These are phyloP conservation scores for Barnettozyma sucrosica DNA, from an alignment of 805 yeast species.

Conservation along the genomic window DNA sequence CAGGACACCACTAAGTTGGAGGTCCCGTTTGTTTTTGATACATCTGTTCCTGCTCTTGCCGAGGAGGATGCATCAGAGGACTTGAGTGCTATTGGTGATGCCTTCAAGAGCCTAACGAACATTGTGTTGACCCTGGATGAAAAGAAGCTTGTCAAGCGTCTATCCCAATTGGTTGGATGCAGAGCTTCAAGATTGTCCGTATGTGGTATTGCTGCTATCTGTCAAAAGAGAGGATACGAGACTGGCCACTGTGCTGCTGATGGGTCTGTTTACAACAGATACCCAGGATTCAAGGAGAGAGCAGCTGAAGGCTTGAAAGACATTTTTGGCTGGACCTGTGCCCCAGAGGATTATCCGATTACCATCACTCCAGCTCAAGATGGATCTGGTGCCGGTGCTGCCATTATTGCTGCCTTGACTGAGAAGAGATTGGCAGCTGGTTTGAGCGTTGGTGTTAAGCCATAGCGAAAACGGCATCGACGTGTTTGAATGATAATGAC, in stretches of 20 bases:
- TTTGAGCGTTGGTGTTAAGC: constrained; percentile 50
- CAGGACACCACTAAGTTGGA: constrained; percentile 64
- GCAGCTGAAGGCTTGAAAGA: constrained; percentile 86
- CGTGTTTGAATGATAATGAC: not conserved
- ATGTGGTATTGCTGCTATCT: constrained; percentile 93
- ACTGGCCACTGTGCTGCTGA: constrained; percentile 92
- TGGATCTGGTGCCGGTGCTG: constrained; percentile 98
- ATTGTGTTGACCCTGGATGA: constrained; percentile 69
- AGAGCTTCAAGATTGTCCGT: constrained; percentile 90
- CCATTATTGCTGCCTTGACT: constrained; percentile 93
- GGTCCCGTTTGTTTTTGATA: constrained; percentile 71
- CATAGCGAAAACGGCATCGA: not conserved
- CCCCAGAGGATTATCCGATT: constrained; percentile 61
- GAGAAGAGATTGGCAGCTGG: constrained; percentile 71
- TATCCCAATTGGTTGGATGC: constrained; percentile 84
- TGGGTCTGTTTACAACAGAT: constrained; percentile 91
- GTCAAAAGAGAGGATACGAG: constrained; percentile 73
- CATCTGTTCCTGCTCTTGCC: constrained; percentile 79
- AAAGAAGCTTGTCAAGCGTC: constrained; percentile 72
- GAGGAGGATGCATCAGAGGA: constrained; percentile 88
- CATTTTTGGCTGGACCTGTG: constrained; percentile 72
- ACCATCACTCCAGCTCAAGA: constrained; percentile 90
- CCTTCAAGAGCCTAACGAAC: constrained; percentile 54
- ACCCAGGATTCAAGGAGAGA: constrained; percentile 86
- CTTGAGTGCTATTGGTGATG: constrained; percentile 63